phyloP scores from a whole-genome alignment of 2,329 filamentous ascomycete species.

The Chrysoporthe cubensis region DNA sequence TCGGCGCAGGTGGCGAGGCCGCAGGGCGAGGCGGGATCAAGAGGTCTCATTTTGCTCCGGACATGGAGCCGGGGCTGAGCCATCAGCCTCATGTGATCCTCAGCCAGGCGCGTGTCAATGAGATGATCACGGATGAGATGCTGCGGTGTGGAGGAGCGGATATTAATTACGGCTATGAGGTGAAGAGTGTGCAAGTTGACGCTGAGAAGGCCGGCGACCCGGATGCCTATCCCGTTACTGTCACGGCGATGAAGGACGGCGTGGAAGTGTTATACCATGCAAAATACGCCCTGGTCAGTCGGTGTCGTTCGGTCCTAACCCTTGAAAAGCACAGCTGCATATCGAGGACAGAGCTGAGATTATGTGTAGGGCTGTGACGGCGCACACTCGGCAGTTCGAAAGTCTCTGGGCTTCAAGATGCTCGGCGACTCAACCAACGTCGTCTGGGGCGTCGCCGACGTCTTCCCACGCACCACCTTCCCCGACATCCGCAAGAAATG shows the following conservation, averaged over 20 bases:
- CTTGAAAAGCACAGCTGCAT: not conserved
- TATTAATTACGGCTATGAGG: conserved; percentile 59
- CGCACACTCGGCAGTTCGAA: conserved; percentile 56
- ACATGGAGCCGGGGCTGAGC: conserved; percentile 57
- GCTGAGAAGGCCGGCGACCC: conserved; percentile 40
- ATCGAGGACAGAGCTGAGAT: too few relatives aligned
- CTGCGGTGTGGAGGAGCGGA: conserved; percentile 38
- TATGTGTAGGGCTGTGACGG: conserved; percentile 46
- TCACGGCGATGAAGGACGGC: conserved; percentile 47
- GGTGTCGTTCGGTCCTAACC: conserved; percentile 9
- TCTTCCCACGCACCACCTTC: conserved; percentile 60
- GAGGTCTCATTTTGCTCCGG: conserved; percentile 52
- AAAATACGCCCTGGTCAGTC: conserved; percentile 56
- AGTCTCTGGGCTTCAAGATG: conserved; percentile 59
- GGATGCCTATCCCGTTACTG: conserved; percentile 48
- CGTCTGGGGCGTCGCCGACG: conserved; percentile 62
- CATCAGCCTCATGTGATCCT: conserved; percentile 61
- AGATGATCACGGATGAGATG: conserved; percentile 57
- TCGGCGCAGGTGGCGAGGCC: not conserved
- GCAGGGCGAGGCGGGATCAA: conserved; percentile 42
- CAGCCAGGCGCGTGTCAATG: conserved; percentile 60
- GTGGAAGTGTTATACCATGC: conserved; percentile 46
- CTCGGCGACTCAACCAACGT: conserved; percentile 60
- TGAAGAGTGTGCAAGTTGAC: conserved; percentile 56
- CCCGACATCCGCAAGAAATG: conserved; percentile 64